Base-by-base conservation (phyloP, 148 eudicot species). In the Camellia japonica region DNA sequence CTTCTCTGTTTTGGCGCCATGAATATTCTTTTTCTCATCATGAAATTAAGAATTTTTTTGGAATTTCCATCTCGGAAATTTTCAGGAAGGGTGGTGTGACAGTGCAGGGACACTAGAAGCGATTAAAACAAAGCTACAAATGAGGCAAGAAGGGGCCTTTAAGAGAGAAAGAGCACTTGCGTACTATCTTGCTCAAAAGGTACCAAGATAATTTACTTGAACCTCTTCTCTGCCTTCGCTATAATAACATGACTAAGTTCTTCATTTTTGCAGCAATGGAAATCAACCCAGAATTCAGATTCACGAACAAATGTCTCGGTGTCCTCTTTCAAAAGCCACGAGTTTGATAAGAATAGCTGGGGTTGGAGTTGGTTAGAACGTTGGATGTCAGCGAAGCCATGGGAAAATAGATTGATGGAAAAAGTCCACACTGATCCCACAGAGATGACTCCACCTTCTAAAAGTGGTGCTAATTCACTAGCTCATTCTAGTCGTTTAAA, bases 341-440 rank as follows among this genome's bases (percentile, higher is more conserved):
- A 86, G 30, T 76, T 86, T 7, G 94, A 97, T 63, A 89, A 89
- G 78, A 94, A 80, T 82, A 89, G 85, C 79, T 93, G 91, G 87
- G 90, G 93, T 15, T 91, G 95, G 99, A 96, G 94, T 83, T 96
- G 99, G 99, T 84, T 96, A 66, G 99, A 93, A 74, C 86, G 97
- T 18, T 95, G 99, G 99, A 95, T 95, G 99, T 86, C 97, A 1
- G 99, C 96, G 44, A 95, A 90, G 87, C 97, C 97, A 14, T 95
- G 97, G 99, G 97, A 95, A 79, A 95, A 83, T 68, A 84, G 99
- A 59, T 47, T 95, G 43, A 93, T 95, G 95, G 99, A 93, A 80
- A 90, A 93, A 84, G 81, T 75, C 18, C 82, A 85, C 18, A 81
- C 79, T 30, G 81, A 84, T 23, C 49, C 81, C 19, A 79, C 83